Percentiles rank a stretch among this genome's conserved stretches.
These are phyloP conservation scores for Ilyonectria robusta DNA, from an alignment of 2,329 filamentous ascomycete genomes.

Conservation along the genomic window DNA sequence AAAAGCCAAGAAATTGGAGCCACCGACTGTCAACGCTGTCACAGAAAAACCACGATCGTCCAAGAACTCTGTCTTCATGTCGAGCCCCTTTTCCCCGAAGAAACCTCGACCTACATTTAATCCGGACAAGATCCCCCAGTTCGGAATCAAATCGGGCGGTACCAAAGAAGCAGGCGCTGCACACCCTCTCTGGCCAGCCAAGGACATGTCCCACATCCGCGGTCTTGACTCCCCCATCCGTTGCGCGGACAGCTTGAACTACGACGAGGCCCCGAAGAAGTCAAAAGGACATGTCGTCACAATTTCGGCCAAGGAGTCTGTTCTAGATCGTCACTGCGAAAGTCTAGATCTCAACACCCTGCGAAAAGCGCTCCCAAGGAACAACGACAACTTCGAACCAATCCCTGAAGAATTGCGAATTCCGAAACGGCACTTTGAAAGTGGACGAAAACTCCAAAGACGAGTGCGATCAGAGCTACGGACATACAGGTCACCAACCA, in stretches of 20 bases:
- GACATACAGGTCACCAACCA: constrained; percentile 38
- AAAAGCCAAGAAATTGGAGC: constrained; percentile 50
- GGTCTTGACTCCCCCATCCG: constrained; percentile 50
- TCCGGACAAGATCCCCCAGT: constrained; percentile 55
- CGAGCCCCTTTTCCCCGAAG: constrained; percentile 68
- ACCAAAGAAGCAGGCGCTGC: constrained; percentile 76
- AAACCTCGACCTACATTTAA: constrained; percentile 52
- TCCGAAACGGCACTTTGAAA: constrained; percentile 71
- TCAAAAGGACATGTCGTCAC: constrained; percentile 64
- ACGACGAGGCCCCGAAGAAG: constrained; percentile 55
- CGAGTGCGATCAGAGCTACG: constrained; percentile 64
- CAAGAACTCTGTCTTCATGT: constrained; percentile 63
- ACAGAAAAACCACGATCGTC: constrained; percentile 45
- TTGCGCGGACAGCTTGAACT: not conserved
- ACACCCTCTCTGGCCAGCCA: constrained; percentile 80
- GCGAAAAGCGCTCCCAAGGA: constrained; percentile 46
- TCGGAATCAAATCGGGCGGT: constrained; percentile 60
- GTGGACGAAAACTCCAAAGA: constrained; percentile 66
- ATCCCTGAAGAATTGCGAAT: constrained; percentile 66
- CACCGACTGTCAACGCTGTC: constrained; percentile 35
- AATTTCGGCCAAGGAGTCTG: constrained; percentile 58
- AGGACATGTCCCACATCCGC: constrained; percentile 75
- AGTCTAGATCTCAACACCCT: constrained; percentile 48
- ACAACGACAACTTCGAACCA: constrained; percentile 59
- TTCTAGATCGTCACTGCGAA: constrained; percentile 53